Percentiles rank a stretch among this genome's conserved stretches.
phyloP scores from a whole-genome alignment of 2,329 filamentous ascomycete genomes.

The Pseudogymnoascus sp. region DNA sequence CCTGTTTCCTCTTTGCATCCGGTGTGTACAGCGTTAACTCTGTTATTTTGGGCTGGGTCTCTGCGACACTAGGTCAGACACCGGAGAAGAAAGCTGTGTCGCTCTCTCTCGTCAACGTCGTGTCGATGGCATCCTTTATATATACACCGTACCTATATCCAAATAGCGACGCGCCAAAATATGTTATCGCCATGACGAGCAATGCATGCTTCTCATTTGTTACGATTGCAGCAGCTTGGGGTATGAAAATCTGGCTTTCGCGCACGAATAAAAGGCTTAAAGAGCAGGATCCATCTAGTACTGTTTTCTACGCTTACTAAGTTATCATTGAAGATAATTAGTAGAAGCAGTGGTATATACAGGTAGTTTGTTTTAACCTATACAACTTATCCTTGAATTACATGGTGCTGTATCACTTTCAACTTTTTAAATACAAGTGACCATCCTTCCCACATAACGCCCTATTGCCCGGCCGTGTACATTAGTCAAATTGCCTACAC shows the following conservation, averaged over 20 bases:
- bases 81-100: constrained; percentile 31
- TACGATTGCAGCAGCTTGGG: constrained; percentile 25
- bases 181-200: constrained; percentile 23
- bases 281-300: background rate
- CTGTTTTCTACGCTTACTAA: background rate
- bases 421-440: background rate
- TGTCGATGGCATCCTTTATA: constrained; percentile 30
- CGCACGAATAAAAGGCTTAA: constrained; percentile 23
- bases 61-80: constrained; percentile 28
- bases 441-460: background rate
- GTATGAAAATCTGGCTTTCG: constrained; percentile 26
- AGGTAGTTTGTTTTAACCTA: background rate
- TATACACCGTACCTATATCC: constrained; percentile 33
- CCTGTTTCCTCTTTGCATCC: constrained; percentile 14
- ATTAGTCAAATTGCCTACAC: background rate
- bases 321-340: background rate
- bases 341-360: background rate
- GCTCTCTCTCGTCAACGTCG: constrained; percentile 30
- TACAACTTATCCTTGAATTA: background rate
- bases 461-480: background rate
- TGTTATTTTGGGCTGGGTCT: constrained; percentile 15
- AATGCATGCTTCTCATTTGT: constrained; percentile 23
- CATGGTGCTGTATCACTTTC: background rate
- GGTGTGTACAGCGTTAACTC: constrained; percentile 15
- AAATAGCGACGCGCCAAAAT: constrained; percentile 26